A percentile compares a stretch with the other conserved stretches of the same genome.
phyloP scores from a whole-genome alignment of 495 filamentous ascomycete species.

The Lophiostoma macrostomum region DNA sequence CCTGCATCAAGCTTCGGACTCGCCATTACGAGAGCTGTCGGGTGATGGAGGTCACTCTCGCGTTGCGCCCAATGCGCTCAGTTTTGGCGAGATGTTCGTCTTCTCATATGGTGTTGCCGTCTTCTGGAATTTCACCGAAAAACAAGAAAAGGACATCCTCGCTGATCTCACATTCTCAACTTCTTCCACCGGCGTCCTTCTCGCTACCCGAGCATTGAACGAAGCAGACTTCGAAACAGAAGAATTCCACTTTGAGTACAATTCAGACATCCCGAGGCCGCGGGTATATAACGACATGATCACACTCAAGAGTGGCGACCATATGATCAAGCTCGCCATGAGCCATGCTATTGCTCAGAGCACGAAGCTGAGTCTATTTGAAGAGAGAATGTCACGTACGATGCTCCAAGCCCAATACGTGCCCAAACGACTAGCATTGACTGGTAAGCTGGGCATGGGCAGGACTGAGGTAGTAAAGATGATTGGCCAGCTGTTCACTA shows the following conservation, averaged over 20 bases:
- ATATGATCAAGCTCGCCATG: conserved; percentile 98
- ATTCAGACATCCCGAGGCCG: conserved; percentile 73
- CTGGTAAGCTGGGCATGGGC: conserved; percentile 87
- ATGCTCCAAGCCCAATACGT: conserved; percentile 92
- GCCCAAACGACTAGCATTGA: conserved; percentile 80
- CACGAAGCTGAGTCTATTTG: conserved; percentile 94
- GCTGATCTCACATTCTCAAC: conserved; percentile 93
- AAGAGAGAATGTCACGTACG: conserved; percentile 91
- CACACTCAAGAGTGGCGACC: conserved; percentile 86
- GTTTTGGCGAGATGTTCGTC: conserved; percentile 94
- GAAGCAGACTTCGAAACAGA: conserved; percentile 95
- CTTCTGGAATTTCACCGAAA: conserved; percentile 97
- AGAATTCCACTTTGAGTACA: conserved; percentile 99
- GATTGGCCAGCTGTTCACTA: conserved; percentile 84
- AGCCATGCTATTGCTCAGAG: conserved; percentile 96
- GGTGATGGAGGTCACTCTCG: conserved; percentile 35
- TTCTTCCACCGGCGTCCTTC: conserved; percentile 47
- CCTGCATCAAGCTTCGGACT: conserved; percentile 21
- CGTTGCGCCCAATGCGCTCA: conserved; percentile 61
- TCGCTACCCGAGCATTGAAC: conserved; percentile 67
- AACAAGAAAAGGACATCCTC: conserved; percentile 93
- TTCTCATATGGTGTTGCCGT: conserved; percentile 97
- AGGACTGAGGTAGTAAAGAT: conserved; percentile 90
- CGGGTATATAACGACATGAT: conserved; percentile 99
- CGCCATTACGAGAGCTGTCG: conserved; percentile 13